Conservation (phyloP, 164 flowering plant genomes). For the Berberis vulgaris region DNA sequence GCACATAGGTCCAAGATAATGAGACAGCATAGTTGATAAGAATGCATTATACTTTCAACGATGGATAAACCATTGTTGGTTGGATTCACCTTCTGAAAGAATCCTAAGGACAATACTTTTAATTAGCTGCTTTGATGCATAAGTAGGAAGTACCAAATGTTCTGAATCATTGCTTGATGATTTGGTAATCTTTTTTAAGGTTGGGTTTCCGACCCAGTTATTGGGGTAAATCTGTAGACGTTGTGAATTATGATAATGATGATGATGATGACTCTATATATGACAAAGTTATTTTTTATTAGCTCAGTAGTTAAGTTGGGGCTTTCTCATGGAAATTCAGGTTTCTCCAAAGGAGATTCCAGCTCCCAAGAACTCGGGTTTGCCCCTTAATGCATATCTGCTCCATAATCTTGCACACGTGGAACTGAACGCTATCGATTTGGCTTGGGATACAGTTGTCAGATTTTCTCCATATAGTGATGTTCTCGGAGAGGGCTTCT, state of each 20-base stretch:
- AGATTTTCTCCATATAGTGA: slow-evolving; percentile 67
- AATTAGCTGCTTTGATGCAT: no score
- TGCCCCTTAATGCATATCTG: slow-evolving; percentile 91
- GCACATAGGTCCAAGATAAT: no score
- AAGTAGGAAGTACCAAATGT: no score
- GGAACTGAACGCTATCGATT: slow-evolving; percentile 93
- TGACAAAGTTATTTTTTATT: neutral
- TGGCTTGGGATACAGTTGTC: slow-evolving; percentile 99
- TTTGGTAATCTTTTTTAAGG: no score
- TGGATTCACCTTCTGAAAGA: no score
- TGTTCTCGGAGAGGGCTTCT: slow-evolving; percentile 73
- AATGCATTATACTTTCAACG: no score
- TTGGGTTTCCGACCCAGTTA: no score
- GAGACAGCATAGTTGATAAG: no score
- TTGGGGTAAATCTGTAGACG: neutral
- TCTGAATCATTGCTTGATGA: no score
- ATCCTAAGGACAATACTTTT: no score
- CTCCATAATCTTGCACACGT: slow-evolving; percentile 98
- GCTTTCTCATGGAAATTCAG: slow-evolving; percentile 23
- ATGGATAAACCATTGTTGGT: no score
- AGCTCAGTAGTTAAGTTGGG: neutral
- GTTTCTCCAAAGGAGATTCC: slow-evolving; percentile 89
- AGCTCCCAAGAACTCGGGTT: slow-evolving; percentile 69
- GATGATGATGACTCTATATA: neutral
- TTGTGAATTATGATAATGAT: neutral